phyloP scores from a whole-genome alignment of 1,284 basidiomycete genomes.

The Fistulina hepatica region DNA sequence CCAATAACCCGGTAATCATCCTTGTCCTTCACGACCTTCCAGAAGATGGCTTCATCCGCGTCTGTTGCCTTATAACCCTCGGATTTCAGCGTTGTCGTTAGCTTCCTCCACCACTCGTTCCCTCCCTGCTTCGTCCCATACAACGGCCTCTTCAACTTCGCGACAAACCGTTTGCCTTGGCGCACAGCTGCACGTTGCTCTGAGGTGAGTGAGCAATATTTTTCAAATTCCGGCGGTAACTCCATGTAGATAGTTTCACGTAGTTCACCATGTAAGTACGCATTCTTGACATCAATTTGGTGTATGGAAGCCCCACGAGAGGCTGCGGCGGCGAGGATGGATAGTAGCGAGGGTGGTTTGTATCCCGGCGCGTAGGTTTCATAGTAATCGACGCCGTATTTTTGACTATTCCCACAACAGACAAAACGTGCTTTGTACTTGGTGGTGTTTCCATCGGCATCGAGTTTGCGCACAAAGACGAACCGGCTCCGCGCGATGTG shows the following conservation, averaged over 20 bases:
- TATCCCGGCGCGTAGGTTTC: constrained; percentile 20
- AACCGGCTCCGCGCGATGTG: constrained; percentile 13
- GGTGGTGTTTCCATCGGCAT: constrained; percentile 16
- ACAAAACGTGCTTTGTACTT: constrained; percentile 26
- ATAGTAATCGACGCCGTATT: constrained; percentile 24
- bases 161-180: too few species aligned
- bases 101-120: too few species aligned
- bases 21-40: too few species aligned
- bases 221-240: constrained; percentile 23
- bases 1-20: too few species aligned
- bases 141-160: too few species aligned
- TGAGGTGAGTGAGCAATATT: too few species aligned
- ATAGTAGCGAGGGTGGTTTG: constrained; percentile 15
- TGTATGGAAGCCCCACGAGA: constrained; percentile 16
- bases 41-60: too few species aligned
- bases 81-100: too few species aligned
- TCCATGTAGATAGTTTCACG: constrained; percentile 30
- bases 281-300: constrained; percentile 22
- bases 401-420: constrained; percentile 10
- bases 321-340: constrained; percentile 19
- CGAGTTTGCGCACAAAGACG: constrained; percentile 22
- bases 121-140: too few species aligned
- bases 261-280: constrained; percentile 26
- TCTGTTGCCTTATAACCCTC: too few species aligned
- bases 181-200: too few species aligned